Evolutionary conservation across 257 asterid genomes (phyloP).

Genomic region (Solanum commersonii): DNA sequence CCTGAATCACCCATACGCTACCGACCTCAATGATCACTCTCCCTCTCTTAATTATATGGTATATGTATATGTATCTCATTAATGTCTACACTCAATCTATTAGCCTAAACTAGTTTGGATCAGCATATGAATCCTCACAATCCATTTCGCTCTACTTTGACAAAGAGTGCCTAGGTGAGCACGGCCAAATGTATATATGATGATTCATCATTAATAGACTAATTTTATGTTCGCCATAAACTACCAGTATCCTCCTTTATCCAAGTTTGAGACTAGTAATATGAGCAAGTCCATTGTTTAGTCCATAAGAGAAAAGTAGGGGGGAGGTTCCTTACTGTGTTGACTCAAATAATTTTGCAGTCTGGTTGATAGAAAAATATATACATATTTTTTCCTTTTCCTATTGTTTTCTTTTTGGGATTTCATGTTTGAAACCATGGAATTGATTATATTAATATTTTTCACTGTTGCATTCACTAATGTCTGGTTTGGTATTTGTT

Average conservation of each 20-base stretch:
- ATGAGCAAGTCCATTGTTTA: neutral
- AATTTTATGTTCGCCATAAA: neutral
- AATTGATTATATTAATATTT: neutral
- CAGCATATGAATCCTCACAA: neutral
- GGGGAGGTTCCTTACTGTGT: neutral
- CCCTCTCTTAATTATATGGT: neutral
- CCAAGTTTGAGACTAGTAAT: neutral
- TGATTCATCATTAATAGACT: neutral
- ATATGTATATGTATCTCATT: neutral
- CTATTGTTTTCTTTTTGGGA: neutral
- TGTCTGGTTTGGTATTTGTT: neutral
- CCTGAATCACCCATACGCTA: neutral
- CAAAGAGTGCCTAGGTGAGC: neutral
- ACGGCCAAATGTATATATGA: neutral
- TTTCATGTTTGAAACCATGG: neutral
- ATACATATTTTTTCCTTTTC: neutral
- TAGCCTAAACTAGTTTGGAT: neutral
- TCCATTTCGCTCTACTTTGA: neutral
- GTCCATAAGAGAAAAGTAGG: neutral
- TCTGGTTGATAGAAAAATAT: neutral
- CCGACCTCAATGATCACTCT: neutral
- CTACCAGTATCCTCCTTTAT: neutral
- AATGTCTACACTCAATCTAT: neutral
- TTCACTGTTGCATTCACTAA: neutral
- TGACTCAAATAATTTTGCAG: neutral